Evolutionary conservation across 78 protist genomes (phyloP).

Genomic region (Dictyostelium brefeldianum): DNA sequence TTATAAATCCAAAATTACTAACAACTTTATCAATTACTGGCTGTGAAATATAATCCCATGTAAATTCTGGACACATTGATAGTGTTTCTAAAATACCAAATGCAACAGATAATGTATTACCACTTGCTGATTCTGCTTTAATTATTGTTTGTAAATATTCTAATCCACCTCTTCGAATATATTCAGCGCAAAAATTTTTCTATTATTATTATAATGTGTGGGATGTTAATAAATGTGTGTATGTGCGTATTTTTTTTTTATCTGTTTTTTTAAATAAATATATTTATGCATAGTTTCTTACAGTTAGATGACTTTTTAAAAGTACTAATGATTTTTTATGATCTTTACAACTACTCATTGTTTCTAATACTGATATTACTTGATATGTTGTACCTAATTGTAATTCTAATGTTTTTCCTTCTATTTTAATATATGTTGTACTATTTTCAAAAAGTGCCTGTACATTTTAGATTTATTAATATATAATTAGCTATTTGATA

Average conservation of each 20-base stretch:
- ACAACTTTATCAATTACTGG: conserved; percentile 49
- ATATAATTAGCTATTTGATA: too few species aligned
- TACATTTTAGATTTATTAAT: neutral
- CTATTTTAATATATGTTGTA: neutral
- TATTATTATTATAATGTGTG: too few species aligned
- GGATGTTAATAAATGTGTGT: neutral
- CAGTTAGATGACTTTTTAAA: conserved; percentile 45
- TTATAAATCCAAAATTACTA: conserved; percentile 38
- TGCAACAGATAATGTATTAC: conserved; percentile 45
- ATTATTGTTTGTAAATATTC: conserved; percentile 36
- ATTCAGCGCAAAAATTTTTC: conserved; percentile 48
- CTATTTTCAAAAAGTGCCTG: conserved; percentile 2
- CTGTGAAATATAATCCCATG: conserved; percentile 8
- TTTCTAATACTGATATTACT: conserved; percentile 28
- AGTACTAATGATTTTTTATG: conserved; percentile 47
- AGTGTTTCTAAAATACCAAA: conserved; percentile 27
- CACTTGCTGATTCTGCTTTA: conserved; percentile 20
- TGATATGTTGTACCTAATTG: conserved; percentile 54
- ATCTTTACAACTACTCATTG: neutral
- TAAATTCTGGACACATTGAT: conserved; percentile 7
- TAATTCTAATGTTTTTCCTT: conserved; percentile 14
- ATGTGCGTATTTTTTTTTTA: neutral
- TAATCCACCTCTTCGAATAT: conserved; percentile 60
- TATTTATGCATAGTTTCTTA: neutral
- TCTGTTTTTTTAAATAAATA: neutral